Conservation (phyloP, 352 stramenopile genomes). For the Phytophthora parvispora region DNA sequence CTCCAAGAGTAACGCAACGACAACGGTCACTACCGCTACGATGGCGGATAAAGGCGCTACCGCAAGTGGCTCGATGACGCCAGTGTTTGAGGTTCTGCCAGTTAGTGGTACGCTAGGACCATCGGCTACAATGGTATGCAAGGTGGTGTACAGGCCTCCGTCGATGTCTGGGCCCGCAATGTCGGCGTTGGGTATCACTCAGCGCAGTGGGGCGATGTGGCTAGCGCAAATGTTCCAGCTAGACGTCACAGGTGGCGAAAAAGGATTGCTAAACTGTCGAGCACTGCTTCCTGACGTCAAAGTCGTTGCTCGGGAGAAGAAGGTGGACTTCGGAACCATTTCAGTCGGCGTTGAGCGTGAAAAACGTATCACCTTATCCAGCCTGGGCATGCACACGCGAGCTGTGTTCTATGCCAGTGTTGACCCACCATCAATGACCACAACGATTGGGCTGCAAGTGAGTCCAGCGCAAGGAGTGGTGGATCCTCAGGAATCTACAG, state of each 20-base stretch:
- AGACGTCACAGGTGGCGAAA: constrained; percentile 63
- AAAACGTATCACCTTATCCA: constrained; percentile 61
- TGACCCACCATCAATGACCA: constrained; percentile 50
- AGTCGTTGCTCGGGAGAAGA: constrained; percentile 71
- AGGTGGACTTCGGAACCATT: constrained; percentile 85
- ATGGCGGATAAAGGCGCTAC: constrained; percentile 25
- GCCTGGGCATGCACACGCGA: constrained; percentile 30
- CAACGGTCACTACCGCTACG: constrained; percentile 15
- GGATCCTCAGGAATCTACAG: constrained; percentile 56
- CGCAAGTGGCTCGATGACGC: neutral
- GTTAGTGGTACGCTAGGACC: constrained; percentile 48
- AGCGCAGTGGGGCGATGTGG: constrained; percentile 30
- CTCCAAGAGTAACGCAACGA: constrained; percentile 66
- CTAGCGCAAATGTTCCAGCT: constrained; percentile 62
- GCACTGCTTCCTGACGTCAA: constrained; percentile 67
- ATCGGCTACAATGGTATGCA: constrained; percentile 45
- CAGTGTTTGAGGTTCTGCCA: constrained; percentile 67
- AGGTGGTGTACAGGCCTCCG: constrained; percentile 69
- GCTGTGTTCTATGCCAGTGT: constrained; percentile 72
- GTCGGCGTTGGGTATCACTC: constrained; percentile 16
- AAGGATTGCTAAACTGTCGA: constrained; percentile 53
- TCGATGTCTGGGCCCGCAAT: constrained; percentile 3
- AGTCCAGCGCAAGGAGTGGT: constrained; percentile 52
- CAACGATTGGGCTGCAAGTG: constrained; percentile 55
- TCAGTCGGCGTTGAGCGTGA: constrained; percentile 80